Conservation (phyloP, 2,329 filamentous ascomycete genomes). For the Periconia sp. region DNA sequence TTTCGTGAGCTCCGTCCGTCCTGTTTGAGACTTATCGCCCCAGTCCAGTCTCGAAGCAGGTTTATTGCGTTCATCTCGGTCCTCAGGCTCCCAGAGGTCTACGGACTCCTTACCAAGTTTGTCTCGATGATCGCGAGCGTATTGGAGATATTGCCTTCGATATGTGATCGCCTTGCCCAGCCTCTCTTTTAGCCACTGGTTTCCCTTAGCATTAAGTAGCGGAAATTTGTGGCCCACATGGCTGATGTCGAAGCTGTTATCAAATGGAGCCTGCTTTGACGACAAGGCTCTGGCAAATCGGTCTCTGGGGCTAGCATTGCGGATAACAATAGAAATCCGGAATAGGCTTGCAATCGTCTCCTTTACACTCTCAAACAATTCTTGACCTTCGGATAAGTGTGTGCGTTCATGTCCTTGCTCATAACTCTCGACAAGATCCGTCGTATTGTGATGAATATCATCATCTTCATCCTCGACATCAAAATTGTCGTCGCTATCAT, state of each 20-base stretch:
- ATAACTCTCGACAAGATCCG: too few relatives aligned
- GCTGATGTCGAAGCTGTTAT: slow-evolving; percentile 20
- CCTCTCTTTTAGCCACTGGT: slow-evolving; percentile 22
- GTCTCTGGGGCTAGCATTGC: slow-evolving; percentile 27
- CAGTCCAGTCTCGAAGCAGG: too few relatives aligned
- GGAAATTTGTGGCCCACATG: slow-evolving; percentile 31
- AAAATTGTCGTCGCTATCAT: too few relatives aligned
- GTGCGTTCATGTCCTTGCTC: too few relatives aligned
- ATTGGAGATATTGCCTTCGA: slow-evolving; percentile 27
- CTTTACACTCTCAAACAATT: slow-evolving; percentile 20
- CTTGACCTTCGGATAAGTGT: slow-evolving; percentile 24
- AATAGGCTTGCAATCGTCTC: slow-evolving; percentile 30
- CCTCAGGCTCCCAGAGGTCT: slow-evolving; percentile 4
- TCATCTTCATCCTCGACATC: too few relatives aligned
- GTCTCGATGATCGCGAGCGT: slow-evolving; percentile 23
- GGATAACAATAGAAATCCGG: slow-evolving; percentile 28
- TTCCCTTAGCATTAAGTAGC: slow-evolving; percentile 13
- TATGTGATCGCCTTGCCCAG: slow-evolving; percentile 29
- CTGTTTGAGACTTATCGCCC: too few relatives aligned
- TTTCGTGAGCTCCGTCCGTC: too few relatives aligned
- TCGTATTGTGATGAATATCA: too few relatives aligned
- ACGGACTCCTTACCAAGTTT: slow-evolving; percentile 11
- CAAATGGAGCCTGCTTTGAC: slow-evolving; percentile 16
- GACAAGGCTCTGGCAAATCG: slow-evolving; percentile 25
- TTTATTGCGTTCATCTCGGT: slow-evolving; percentile 1